A percentile compares a stretch with the other conserved stretches of the same genome.
Conservation (phyloP, 352 stramenopile genomes). For the Halophytophthora polymorphica region DNA sequence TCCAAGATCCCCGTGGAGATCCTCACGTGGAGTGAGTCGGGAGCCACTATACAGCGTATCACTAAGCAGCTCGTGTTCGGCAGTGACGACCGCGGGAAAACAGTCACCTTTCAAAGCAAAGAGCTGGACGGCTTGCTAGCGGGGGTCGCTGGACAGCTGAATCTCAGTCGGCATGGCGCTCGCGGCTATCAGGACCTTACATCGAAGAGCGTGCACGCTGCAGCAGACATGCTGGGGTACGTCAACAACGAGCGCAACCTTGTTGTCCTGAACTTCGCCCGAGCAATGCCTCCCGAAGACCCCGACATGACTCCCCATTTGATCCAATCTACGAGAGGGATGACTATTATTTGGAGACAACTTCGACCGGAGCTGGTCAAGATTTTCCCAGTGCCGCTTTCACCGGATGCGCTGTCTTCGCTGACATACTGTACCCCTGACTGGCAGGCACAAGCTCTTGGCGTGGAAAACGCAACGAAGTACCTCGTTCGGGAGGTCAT, state of each 20-base stretch:
- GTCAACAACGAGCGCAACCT: constrained; percentile 48
- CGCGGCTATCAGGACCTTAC: constrained; percentile 88
- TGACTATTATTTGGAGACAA: constrained; percentile 92
- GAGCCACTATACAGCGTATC: constrained; percentile 49
- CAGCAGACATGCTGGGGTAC: constrained; percentile 85
- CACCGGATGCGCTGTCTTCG: constrained; percentile 78
- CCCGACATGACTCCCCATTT: constrained; percentile 77
- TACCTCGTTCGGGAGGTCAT: constrained; percentile 76
- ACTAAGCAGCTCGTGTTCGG: constrained; percentile 84
- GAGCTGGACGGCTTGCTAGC: constrained; percentile 70
- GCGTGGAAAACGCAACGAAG: constrained; percentile 68
- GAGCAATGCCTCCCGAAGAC: constrained; percentile 87
- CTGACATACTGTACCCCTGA: constrained; percentile 87
- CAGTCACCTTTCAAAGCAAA: constrained; percentile 77
- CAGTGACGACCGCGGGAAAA: constrained; percentile 79
- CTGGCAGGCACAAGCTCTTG: constrained; percentile 70
- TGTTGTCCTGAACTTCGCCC: constrained; percentile 81
- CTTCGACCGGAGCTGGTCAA: constrained; percentile 86
- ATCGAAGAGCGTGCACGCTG: constrained; percentile 69
- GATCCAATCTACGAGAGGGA: constrained; percentile 63
- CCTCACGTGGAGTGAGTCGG: constrained; percentile 61
- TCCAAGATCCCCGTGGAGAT: constrained; percentile 85
- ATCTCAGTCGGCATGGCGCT: constrained; percentile 82
- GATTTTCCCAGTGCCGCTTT: constrained; percentile 50
- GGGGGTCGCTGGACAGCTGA: constrained; percentile 59